These are phyloP conservation scores for Glutinoglossum americanum DNA, from an alignment of 495 filamentous ascomycete species.

Conservation along the genomic window DNA sequence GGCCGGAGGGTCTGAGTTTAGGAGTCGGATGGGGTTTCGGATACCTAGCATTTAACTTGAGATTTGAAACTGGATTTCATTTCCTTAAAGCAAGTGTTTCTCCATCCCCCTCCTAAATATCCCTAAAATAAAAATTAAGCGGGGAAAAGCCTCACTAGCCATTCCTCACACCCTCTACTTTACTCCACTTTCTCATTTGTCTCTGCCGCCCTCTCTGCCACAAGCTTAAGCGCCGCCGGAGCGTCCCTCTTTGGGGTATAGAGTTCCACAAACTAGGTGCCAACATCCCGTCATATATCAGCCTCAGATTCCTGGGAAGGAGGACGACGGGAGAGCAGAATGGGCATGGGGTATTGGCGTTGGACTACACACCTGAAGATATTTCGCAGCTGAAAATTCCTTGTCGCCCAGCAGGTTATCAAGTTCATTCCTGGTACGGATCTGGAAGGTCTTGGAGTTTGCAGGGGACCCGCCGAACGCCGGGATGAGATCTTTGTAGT, in stretches of 20 bases:
- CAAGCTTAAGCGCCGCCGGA: slow-evolving; percentile 42
- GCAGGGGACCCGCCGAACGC: slow-evolving; percentile 18
- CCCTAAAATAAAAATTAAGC: no score
- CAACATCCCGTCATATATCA: slow-evolving; percentile 5
- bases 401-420: slow-evolving; percentile 17
- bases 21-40: no score
- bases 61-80: no score
- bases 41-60: no score
- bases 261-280: slow-evolving; percentile 52
- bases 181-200: slow-evolving; percentile 20
- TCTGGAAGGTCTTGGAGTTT: slow-evolving; percentile 15
- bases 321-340: no score
- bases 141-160: no score
- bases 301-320: no score
- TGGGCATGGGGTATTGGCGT: no score
- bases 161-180: background rate
- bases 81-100: no score
- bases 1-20: no score
- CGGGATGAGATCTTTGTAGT: slow-evolving; percentile 19
- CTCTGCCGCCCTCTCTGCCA: slow-evolving; percentile 42
- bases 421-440: slow-evolving; percentile 18
- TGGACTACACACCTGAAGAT: no score
- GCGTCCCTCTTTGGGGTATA: slow-evolving; percentile 73
- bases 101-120: no score
- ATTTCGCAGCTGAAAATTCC: slow-evolving; percentile 18